phyloP scores from a whole-genome alignment of 2,329 filamentous ascomycete genomes.

The Fusarium stilboides region DNA sequence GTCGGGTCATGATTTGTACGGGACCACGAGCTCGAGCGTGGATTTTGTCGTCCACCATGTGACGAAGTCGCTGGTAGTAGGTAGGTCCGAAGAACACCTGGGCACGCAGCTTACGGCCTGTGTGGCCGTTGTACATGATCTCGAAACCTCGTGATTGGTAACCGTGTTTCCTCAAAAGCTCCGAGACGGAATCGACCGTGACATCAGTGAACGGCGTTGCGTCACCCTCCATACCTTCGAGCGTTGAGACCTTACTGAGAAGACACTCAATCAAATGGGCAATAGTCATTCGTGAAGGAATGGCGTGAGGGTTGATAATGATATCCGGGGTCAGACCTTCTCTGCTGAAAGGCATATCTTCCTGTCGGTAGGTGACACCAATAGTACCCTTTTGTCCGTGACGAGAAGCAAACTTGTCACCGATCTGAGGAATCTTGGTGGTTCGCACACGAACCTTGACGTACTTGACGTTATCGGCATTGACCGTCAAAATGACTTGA shows the following conservation, averaged over 20 bases:
- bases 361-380: conserved; percentile 96
- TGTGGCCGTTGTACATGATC: conserved; percentile 99
- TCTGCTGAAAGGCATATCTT: conserved; percentile 98
- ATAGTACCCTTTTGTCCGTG: conserved; percentile 99
- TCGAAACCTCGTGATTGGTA: conserved; percentile 99
- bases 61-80: conserved; percentile 97
- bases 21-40: conserved; percentile 98
- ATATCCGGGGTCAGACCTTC: conserved; percentile 95
- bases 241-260: conserved; percentile 93
- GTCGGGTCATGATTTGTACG: conserved; percentile 95
- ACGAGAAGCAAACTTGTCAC: conserved; percentile 98
- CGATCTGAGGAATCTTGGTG: conserved; percentile 98
- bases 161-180: conserved; percentile 87
- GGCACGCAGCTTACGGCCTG: conserved; percentile 90
- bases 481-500: conserved; percentile 92
- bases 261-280: conserved; percentile 99
- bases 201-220: conserved; percentile 98
- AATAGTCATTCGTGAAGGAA: conserved; percentile 99
- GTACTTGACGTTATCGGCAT: conserved; percentile 93
- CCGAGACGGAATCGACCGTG: conserved; percentile 93
- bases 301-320: conserved; percentile 99
- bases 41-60: conserved; percentile 99
- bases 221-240: conserved; percentile 96
- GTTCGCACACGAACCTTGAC: conserved; percentile 98
- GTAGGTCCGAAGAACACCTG: conserved; percentile 98